These are phyloP conservation scores for Microcos paniculata DNA, from an alignment of 345 rosid species.

Conservation along the genomic window DNA sequence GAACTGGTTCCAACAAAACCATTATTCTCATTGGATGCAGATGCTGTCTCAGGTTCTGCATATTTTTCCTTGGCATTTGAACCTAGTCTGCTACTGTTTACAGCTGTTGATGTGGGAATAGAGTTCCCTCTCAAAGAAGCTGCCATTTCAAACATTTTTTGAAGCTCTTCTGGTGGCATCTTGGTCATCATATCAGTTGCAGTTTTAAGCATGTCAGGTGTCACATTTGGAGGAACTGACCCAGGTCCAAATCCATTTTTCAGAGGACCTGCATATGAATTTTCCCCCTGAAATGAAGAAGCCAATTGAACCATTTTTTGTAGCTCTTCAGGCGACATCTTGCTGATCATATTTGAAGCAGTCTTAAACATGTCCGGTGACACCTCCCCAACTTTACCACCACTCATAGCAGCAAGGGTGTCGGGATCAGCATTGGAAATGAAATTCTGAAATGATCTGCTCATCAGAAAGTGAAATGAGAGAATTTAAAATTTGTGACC, in stretches of 20 bases:
- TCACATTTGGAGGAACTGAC: constrained; percentile 43
- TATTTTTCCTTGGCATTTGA: constrained; percentile 26
- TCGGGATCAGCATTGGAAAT: constrained; percentile 71
- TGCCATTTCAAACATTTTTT: constrained; percentile 84
- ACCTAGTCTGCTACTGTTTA: constrained; percentile 17
- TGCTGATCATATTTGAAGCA: constrained; percentile 82
- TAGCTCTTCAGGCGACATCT: constrained; percentile 91
- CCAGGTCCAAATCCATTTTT: constrained; percentile 46
- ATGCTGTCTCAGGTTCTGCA: constrained; percentile 29
- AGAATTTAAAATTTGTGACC: neutral
- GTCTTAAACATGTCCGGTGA: constrained; percentile 81
- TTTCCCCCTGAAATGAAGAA: constrained; percentile 64
- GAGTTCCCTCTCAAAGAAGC: constrained; percentile 54
- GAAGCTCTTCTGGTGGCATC: constrained; percentile 77
- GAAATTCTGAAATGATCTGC: constrained; percentile 78
- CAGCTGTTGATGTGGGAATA: constrained; percentile 34
- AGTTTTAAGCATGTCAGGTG: constrained; percentile 80
- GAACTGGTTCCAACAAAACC: constrained; percentile 52
- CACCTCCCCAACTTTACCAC: constrained; percentile 71
- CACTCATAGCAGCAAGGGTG: constrained; percentile 65
- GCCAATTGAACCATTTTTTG: constrained; percentile 82
- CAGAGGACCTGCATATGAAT: constrained; percentile 37
- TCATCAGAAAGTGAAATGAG: constrained; percentile 17
- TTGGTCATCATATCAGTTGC: constrained; percentile 83
- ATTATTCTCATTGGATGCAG: constrained; percentile 32